Evolutionary conservation across 371 early-diverging fungal species (phyloP).

Genomic region (Parasitella parasitica): DNA sequence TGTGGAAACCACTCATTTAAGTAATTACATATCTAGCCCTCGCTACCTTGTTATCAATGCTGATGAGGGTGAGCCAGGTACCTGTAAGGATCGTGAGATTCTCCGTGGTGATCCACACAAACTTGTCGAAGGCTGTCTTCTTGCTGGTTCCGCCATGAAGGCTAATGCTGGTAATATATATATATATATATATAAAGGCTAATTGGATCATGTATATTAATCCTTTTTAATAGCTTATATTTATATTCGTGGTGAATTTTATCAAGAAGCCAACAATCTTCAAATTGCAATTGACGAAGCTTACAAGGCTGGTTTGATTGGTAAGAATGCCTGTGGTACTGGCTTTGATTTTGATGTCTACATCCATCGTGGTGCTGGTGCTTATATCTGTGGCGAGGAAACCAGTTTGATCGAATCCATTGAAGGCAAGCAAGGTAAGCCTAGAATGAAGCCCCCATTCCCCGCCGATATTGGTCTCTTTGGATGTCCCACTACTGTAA

Average conservation of each 20-base stretch:
- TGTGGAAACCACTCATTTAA: neutral
- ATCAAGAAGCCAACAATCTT: conserved; percentile 92
- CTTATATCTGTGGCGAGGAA: conserved; percentile 98
- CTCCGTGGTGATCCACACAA: conserved; percentile 98
- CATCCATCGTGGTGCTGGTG: conserved; percentile 96
- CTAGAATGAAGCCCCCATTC: conserved; percentile 98
- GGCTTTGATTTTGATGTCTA: conserved; percentile 97
- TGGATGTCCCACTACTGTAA: conserved; percentile 97
- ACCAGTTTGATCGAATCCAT: conserved; percentile 97
- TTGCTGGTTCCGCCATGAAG: conserved; percentile 97
- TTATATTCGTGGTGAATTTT: conserved; percentile 98
- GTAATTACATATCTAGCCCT: conserved; percentile 53
- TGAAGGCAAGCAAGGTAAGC: conserved; percentile 98
- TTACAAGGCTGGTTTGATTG: conserved; percentile 90
- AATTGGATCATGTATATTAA: neutral
- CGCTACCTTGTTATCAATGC: conserved; percentile 97
- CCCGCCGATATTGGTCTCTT: conserved; percentile 98
- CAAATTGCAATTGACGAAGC: conserved; percentile 97
- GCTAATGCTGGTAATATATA: conserved; percentile 81
- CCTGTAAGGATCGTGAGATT: conserved; percentile 99
- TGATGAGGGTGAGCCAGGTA: conserved; percentile 98
- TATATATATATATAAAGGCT: too few relatives aligned
- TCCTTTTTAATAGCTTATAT: conserved; percentile 75
- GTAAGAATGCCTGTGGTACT: conserved; percentile 96
- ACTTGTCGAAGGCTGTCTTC: conserved; percentile 93